These are phyloP conservation scores for Camillea tinctor DNA, from an alignment of 2,329 filamentous ascomycete species.

Conservation along the genomic window DNA sequence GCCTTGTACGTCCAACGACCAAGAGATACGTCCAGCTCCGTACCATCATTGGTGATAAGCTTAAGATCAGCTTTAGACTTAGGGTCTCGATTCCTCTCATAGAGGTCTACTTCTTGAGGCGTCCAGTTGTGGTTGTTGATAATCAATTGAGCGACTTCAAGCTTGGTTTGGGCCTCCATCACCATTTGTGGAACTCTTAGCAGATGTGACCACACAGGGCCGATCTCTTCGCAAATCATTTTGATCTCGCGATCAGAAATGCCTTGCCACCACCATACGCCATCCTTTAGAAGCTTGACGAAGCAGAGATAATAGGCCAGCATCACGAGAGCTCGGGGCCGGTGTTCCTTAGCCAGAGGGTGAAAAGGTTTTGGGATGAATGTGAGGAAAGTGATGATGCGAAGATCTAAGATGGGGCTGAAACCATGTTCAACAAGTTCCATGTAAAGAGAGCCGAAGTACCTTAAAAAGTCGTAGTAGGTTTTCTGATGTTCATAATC, in stretches of 20 bases:
- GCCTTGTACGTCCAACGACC: conserved; percentile 20
- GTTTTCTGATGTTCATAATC: conserved; percentile 39
- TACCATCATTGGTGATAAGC: conserved; percentile 17
- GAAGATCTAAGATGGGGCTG: conserved; percentile 44
- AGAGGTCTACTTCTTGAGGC: conserved; percentile 28
- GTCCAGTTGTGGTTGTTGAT: conserved; percentile 45
- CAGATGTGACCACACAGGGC: conserved; percentile 39
- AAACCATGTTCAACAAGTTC: conserved; percentile 45
- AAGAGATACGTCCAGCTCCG: conserved; percentile 16
- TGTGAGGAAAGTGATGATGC: conserved; percentile 54
- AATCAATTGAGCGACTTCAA: conserved; percentile 41
- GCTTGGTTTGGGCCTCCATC: conserved; percentile 31
- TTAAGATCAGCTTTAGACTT: conserved; percentile 18
- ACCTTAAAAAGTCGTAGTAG: conserved; percentile 48
- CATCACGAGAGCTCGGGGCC: conserved; percentile 50
- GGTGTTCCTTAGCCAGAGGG: conserved; percentile 39
- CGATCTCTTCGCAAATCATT: conserved; percentile 42
- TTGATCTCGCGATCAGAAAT: conserved; percentile 46
- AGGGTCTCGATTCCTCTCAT: conserved; percentile 23
- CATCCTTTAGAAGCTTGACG: conserved; percentile 38
- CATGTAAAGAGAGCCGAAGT: conserved; percentile 51
- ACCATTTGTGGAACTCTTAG: conserved; percentile 43
- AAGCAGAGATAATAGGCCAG: conserved; percentile 54
- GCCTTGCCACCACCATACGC: conserved; percentile 51
- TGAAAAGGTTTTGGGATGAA: conserved; percentile 47